These are phyloP conservation scores for Torulaspora indica DNA, from an alignment of 805 yeast genomes.

Conservation along the genomic window DNA sequence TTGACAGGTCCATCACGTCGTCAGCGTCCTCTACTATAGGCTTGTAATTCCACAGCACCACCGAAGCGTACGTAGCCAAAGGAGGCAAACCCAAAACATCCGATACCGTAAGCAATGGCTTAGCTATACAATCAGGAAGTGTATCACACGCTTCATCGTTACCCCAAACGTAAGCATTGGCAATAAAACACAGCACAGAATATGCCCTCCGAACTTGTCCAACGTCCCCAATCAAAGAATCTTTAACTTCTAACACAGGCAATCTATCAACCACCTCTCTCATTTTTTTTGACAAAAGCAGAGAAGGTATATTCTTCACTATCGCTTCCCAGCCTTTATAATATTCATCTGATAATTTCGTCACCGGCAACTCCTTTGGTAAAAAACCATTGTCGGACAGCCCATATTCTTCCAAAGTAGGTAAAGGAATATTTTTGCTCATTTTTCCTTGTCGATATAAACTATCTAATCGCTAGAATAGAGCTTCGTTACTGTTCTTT, in stretches of 20 bases:
- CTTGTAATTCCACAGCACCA: slow-evolving; percentile 84
- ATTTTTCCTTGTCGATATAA: slow-evolving; percentile 1
- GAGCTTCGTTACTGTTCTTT: not conserved
- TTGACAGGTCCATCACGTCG: slow-evolving; percentile 51
- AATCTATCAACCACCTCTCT: slow-evolving; percentile 60
- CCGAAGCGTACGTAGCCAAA: slow-evolving; percentile 79
- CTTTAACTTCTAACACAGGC: slow-evolving; percentile 50
- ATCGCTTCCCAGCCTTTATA: slow-evolving; percentile 75
- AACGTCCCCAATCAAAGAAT: slow-evolving; percentile 37
- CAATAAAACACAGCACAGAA: slow-evolving; percentile 68
- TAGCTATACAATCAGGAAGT: slow-evolving; percentile 64
- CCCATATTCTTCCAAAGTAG: slow-evolving; percentile 58
- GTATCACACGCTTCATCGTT: slow-evolving; percentile 54
- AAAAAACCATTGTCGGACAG: slow-evolving; percentile 73
- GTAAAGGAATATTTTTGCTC: slow-evolving; percentile 35
- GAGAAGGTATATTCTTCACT: slow-evolving; percentile 62
- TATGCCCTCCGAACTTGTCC: slow-evolving; percentile 74
- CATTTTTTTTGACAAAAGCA: slow-evolving; percentile 60
- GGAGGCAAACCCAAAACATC: slow-evolving; percentile 72
- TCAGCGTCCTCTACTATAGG: slow-evolving; percentile 42
- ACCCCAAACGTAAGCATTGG: slow-evolving; percentile 91
- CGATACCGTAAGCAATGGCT: slow-evolving; percentile 60
- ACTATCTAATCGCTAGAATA: not conserved
- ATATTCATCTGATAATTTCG: slow-evolving; percentile 53
- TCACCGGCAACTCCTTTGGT: slow-evolving; percentile 63